phyloP scores from a whole-genome alignment of 306 rosid genomes.

The barrel medic (Medicago truncatula) region MtrunA17r5.0-ANR NC_053045.1:27035501-27036000 shows the following conservation, averaged over 20 bases:
- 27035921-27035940: too few species aligned
- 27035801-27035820: constrained; percentile 14
- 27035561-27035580: too few species aligned
- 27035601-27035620: too few species aligned
- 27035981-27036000: too few species aligned
- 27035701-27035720: not conserved
- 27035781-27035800: constrained; percentile 34
- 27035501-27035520: too few species aligned
- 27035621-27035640: not conserved
- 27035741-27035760: too few species aligned
- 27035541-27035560: too few species aligned
- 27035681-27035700: constrained; percentile 39
- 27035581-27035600: too few species aligned
- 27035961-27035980: too few species aligned
- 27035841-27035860: not conserved
- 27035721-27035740: constrained; percentile 33
- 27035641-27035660: constrained; percentile 22
- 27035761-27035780: too few species aligned
- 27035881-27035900: constrained; percentile 8
- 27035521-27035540: too few species aligned
- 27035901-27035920: not conserved
- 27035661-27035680: not conserved
- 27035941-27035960: too few species aligned
- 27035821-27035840: constrained; percentile 28
- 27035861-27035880: constrained; percentile 17